Conservation (phyloP, 192 early-diverging fungal species). For the Entomortierella parvispora region DNA sequence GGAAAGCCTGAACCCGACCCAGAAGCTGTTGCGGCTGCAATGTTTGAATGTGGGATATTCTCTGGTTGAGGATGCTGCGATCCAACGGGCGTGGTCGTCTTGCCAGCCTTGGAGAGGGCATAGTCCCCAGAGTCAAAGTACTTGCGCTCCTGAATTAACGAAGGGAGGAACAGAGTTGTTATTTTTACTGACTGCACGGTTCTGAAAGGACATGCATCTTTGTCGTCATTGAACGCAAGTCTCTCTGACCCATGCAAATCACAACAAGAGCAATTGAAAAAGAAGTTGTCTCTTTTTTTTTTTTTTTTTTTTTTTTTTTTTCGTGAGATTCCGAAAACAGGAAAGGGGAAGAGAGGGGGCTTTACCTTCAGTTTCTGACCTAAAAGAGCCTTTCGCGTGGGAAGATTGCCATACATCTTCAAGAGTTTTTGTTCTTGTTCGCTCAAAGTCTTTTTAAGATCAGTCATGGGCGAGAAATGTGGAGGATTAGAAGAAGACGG, state of each 20-base stretch:
- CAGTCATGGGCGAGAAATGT: too few relatives aligned
- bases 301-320: slow-evolving; percentile 1
- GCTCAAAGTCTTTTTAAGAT: slow-evolving; percentile 65
- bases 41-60: slow-evolving; percentile 91
- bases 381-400: slow-evolving; percentile 78
- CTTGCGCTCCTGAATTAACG: slow-evolving; percentile 80
- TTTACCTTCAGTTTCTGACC: slow-evolving; percentile 80
- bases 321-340: background rate
- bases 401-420: slow-evolving; percentile 83
- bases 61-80: slow-evolving; percentile 91
- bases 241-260: background rate
- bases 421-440: slow-evolving; percentile 81
- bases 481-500: too few relatives aligned
- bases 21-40: slow-evolving; percentile 28
- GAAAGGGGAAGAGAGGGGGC: background rate
- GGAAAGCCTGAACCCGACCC: background rate
- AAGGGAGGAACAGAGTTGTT: background rate
- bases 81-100: slow-evolving; percentile 79
- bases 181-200: too few relatives aligned
- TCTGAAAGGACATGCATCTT: too few relatives aligned
- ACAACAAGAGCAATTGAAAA: background rate
- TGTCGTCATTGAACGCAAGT: background rate
- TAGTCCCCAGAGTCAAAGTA: slow-evolving; percentile 99
- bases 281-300: background rate
- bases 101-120: slow-evolving; percentile 95